These are phyloP conservation scores for Rubus parviflorus DNA, from an alignment of 306 rosid species.

Conservation along the genomic window DNA sequence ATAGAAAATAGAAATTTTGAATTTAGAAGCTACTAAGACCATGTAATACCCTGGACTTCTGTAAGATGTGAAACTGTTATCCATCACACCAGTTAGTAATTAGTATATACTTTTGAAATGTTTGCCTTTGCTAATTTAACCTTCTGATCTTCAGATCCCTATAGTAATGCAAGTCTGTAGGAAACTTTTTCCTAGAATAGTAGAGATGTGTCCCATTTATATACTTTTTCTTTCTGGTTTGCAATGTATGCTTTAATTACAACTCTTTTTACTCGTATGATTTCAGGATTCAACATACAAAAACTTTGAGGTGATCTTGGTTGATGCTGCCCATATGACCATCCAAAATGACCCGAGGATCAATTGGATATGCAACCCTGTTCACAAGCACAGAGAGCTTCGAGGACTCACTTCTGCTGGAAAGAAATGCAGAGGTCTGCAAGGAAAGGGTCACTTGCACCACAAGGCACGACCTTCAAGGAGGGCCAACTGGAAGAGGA, in stretches of 20 bases:
- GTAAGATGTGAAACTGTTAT: background rate
- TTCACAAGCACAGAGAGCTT: constrained; percentile 40
- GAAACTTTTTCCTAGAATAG: background rate
- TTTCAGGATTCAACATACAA: constrained; percentile 24
- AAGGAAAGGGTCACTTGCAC: constrained; percentile 72
- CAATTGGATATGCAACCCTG: constrained; percentile 29
- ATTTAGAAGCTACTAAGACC: background rate
- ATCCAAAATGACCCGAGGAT: constrained; percentile 33
- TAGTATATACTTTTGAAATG: background rate
- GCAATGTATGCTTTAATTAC: background rate
- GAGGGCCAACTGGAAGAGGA: constrained; percentile 48
- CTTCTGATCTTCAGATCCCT: background rate
- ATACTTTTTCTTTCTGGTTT: background rate
- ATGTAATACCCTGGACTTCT: too few species aligned
- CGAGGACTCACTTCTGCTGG: constrained; percentile 86
- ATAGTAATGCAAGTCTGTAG: background rate
- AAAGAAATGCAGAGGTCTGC: constrained; percentile 69
- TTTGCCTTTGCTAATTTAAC: background rate
- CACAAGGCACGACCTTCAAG: constrained; percentile 78
- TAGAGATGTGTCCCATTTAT: background rate
- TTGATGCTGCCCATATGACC: constrained; percentile 25
- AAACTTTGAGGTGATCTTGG: constrained; percentile 27
- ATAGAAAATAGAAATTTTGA: background rate
- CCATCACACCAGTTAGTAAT: background rate
- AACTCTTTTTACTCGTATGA: background rate